phyloP scores from a whole-genome alignment of 805 yeast genomes.

The Candida montana region DNA sequence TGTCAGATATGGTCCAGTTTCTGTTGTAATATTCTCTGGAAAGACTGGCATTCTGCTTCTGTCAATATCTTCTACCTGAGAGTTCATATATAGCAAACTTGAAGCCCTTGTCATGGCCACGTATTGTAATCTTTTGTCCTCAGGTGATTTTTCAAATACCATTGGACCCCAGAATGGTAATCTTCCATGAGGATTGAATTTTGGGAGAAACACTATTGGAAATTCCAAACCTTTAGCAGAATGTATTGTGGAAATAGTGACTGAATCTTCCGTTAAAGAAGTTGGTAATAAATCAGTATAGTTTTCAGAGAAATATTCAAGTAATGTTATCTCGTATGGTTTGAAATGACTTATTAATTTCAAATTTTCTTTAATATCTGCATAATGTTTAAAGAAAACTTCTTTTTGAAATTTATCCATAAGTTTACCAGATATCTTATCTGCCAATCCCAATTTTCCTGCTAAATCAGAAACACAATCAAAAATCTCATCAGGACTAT shows the following conservation, averaged over 20 bases:
- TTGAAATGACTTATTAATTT: constrained; percentile 23
- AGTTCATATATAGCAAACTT: constrained; percentile 25
- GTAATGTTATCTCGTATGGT: constrained; percentile 22
- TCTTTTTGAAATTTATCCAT: constrained; percentile 24
- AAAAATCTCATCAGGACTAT: constrained; percentile 14
- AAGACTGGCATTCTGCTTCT: constrained; percentile 1
- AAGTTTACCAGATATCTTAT: constrained; percentile 10
- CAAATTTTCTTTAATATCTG: constrained; percentile 33
- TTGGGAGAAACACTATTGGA: constrained; percentile 54
- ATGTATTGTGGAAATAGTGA: constrained; percentile 65
- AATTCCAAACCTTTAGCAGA: constrained; percentile 72
- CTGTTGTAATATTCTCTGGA: background rate
- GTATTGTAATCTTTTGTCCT: constrained; percentile 43
- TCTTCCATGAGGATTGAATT: constrained; percentile 7
- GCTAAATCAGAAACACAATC: constrained; percentile 10
- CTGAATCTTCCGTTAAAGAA: constrained; percentile 25
- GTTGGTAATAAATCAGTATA: constrained; percentile 27
- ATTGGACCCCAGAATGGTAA: constrained; percentile 1
- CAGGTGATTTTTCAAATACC: constrained; percentile 7
- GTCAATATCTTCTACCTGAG: background rate
- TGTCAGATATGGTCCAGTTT: background rate
- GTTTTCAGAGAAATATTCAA: constrained; percentile 30
- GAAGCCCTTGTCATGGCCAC: constrained; percentile 67
- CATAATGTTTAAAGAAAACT: constrained; percentile 25
- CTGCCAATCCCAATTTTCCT: constrained; percentile 13